Evolutionary conservation across 257 asterid species (phyloP), one percentile per base, ranked within the genome.

Genomic region (Plantago elongata): DNA sequence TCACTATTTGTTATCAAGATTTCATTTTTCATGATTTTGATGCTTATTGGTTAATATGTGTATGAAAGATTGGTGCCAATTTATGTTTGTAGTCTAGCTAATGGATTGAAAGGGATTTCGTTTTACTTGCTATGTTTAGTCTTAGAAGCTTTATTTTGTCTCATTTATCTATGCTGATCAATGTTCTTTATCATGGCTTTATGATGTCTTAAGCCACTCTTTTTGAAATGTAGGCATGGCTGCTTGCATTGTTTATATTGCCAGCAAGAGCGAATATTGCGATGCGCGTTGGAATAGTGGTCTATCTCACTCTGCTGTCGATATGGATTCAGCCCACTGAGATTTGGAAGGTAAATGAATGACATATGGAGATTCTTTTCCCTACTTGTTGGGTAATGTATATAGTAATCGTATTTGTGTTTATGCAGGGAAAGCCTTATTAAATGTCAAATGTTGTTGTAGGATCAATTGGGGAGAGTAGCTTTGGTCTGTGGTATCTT

Each of bases 391-490:
- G 51, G 57, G 47, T 48, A 43, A 17, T 38, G 49, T 65, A 49
- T 67, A 49, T 67, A 51, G 78, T 77, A 61, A 69, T 61, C 51
- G 60, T 57, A 66, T 65, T 43, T 59, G 69, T 69, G 70, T 69
- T 75, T 63, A 78, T 80, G 84, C 81, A 74, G 79, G 84, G 71
- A 74, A 67, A 52, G 60, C 77, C 80, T 80, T 78, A 76, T 55
- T 44, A 61, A 63, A 49, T 72, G 68, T 80, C 67, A 65, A 61
- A 80, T 79, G 63, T 78, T 81, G 69, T 80, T 76, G 81, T 79
- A 93, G 99, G 99, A 93, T 73, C 99, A 93, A 78, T 62, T 93
- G 70, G 96, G 97, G 62, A 91, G 97, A 73, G 95, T 87, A 72
- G 49, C 83, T 60, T 75, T 93, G 81, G 88, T 93, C 45, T 84